These are phyloP conservation scores for Beauveria sp. DNA, from an alignment of 2,329 filamentous ascomycete genomes.

Conservation along the genomic window DNA sequence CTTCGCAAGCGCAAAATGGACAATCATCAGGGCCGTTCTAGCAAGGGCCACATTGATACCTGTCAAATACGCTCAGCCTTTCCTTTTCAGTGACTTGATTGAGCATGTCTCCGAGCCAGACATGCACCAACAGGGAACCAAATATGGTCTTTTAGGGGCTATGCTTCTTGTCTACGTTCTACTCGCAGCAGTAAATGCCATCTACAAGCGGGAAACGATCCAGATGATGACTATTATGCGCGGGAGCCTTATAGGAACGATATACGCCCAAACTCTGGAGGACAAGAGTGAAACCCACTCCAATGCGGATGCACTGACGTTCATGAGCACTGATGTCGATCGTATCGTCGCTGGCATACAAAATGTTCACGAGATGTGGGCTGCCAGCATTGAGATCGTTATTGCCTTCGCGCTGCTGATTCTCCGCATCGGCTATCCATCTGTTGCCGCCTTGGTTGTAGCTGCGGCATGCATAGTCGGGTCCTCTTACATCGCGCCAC, in stretches of 20 bases:
- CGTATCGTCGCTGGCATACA: neutral
- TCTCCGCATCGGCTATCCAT: slow-evolving; percentile 1
- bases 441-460: neutral
- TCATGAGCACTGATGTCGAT: slow-evolving; percentile 5
- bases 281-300: neutral
- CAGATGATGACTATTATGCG: slow-evolving; percentile 1
- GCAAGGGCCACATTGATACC: neutral
- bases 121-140: neutral
- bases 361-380: slow-evolving; percentile 2
- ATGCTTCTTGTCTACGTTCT: neutral
- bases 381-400: neutral
- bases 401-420: neutral
- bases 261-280: neutral
- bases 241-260: neutral
- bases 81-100: slow-evolving; percentile 6
- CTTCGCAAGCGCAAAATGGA: slow-evolving; percentile 1
- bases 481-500: neutral
- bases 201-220: slow-evolving; percentile 2
- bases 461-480: neutral
- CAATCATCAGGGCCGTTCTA: neutral
- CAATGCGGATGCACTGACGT: neutral
- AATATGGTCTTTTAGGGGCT: neutral
- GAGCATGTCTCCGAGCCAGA: neutral
- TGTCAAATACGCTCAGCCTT: slow-evolving; percentile 2
- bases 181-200: neutral